Base-by-base conservation (phyloP, 306 rosid species). In the Vicia faba region DNA sequence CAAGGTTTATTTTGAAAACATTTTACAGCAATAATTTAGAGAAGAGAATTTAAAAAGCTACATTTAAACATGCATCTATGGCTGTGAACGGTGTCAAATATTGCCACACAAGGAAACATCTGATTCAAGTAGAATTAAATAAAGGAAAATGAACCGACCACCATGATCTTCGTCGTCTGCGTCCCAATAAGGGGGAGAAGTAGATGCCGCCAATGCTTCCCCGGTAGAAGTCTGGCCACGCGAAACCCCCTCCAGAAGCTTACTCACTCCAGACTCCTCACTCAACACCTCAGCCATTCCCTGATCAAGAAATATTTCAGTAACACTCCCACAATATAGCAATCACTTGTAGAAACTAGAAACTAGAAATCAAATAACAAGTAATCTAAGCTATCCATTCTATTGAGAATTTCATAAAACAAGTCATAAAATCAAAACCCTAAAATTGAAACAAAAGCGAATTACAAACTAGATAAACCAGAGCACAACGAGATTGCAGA, bases 171-270 rank as follows among this genome's bases (percentile, higher is more conserved):
- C 97, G 8, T 95, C 99, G 28, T 25, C 23, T 14, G 88, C 79
- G 72, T 95, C 99, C 97, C 97, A 95, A 54, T 86, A 90, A 40
- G 97, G 91, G 8, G 96, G 99, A 11, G 99, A 90, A 66, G 97
- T 90, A 4, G 96, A 90, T 2, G 97, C 96, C 0, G 96, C 92
- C 84, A 91, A 83, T 62, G 96, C 86, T 75, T 95, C 99, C 43
- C 92, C 95, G 3, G 95, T n/a, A n/a, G n/a, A n/a, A n/a, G n/a
- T n/a, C n/a, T n/a, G n/a, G n/a, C n/a, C 97, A 77, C 81, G 84
- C 55, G 95, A 83, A 79, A 69, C 78, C 62, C 87, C 88, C 57
- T 90, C 99, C 23, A 10, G 64, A 18, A 95, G 74, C 82, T 88
- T 88, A 68, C 90, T 90, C 78, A 71, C 86, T 69, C 80, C 87